phyloP scores from a whole-genome alignment of 768 basidiomycete genomes.

The Wakefieldia striispora region DNA sequence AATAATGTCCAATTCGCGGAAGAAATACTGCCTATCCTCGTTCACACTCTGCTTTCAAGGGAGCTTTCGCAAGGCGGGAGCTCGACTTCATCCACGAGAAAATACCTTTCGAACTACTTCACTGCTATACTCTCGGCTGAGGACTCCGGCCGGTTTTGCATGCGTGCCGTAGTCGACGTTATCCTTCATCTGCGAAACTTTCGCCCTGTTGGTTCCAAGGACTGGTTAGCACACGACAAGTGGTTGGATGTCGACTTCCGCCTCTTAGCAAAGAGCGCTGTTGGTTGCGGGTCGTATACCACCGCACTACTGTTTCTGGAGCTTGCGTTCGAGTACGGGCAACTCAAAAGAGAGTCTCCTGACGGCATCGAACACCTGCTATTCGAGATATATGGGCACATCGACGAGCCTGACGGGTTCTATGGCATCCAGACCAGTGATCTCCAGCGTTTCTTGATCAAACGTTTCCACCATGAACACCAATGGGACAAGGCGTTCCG shows the following conservation, averaged over 20 bases:
- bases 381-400: conserved; percentile 90
- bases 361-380: conserved; percentile 62
- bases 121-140: conserved; percentile 27
- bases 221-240: conserved; percentile 57
- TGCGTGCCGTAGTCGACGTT: conserved; percentile 63
- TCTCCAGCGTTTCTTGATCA: conserved; percentile 75
- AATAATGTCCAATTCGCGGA: conserved; percentile 58
- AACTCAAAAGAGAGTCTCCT: conserved; percentile 27
- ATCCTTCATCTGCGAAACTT: conserved; percentile 81
- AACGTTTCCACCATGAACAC: conserved; percentile 87
- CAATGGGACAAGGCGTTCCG: conserved; percentile 91
- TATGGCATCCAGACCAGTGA: conserved; percentile 86
- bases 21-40: conserved; percentile 68
- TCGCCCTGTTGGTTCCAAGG: conserved; percentile 34
- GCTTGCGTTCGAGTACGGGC: conserved; percentile 56
- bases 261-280: conserved; percentile 70
- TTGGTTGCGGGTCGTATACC: conserved; percentile 79
- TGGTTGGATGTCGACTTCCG: conserved; percentile 82
- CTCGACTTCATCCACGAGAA: conserved; percentile 6
- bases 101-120: conserved; percentile 23
- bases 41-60: conserved; percentile 60
- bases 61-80: conserved; percentile 15
- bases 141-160: conserved; percentile 43
- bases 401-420: conserved; percentile 98
- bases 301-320: conserved; percentile 91